Percentiles rank a stretch among this genome's conserved stretches.
Conservation (phyloP, 148 eudicot genomes). For the Cornus florida region DNA sequence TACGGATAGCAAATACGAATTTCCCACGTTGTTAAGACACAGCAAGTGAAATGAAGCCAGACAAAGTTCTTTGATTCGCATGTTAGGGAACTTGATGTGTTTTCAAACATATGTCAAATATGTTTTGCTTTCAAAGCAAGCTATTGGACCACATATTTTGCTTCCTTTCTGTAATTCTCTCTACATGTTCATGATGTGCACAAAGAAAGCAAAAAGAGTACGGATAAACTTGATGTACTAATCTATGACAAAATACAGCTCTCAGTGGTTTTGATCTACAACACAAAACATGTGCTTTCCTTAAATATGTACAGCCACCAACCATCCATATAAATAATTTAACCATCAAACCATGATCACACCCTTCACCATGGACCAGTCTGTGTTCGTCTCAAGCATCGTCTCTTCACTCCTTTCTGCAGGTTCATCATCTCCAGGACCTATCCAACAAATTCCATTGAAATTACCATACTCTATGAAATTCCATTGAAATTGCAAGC, state of each 20-base stretch:
- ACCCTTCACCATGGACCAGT: constrained; percentile 81
- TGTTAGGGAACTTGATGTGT: background rate
- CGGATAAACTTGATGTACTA: constrained; percentile 14
- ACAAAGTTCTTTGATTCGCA: background rate
- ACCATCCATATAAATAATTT: constrained; percentile 2
- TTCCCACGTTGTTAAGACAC: background rate
- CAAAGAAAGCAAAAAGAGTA: background rate
- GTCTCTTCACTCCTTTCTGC: constrained; percentile 53
- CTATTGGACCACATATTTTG: background rate
- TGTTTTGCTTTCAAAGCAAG: too few relatives aligned
- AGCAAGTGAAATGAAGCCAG: background rate
- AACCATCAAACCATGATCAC: constrained; percentile 11
- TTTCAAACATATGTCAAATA: too few relatives aligned
- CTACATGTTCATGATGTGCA: background rate
- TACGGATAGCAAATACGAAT: too few relatives aligned
- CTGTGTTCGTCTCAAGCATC: constrained; percentile 69
- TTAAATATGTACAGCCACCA: constrained; percentile 43
- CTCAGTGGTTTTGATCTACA: constrained; percentile 10
- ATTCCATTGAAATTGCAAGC: background rate
- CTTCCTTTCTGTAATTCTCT: background rate
- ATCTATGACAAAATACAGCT: constrained; percentile 12
- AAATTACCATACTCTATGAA: background rate
- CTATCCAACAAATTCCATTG: constrained; percentile 23
- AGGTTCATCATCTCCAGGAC: constrained; percentile 61
- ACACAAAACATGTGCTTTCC: constrained; percentile 18